Evolutionary conservation across 2,329 filamentous ascomycete species (phyloP).

Genomic region (Hypocrella siamensis): DNA sequence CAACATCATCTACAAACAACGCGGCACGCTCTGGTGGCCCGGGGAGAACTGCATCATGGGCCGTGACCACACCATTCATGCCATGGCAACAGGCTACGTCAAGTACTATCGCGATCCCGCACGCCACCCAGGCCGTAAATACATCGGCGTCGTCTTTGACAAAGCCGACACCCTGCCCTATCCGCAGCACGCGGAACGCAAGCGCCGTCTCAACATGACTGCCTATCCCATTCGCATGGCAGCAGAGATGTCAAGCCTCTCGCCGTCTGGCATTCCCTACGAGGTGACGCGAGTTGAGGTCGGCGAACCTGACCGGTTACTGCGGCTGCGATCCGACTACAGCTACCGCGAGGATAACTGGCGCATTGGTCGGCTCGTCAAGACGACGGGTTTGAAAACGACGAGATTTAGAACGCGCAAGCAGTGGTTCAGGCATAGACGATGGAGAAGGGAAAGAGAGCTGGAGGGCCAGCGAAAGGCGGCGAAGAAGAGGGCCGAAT

Average conservation of each 20-base stretch:
- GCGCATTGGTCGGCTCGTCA: conserved; percentile 38
- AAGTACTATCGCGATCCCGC: conserved; percentile 89
- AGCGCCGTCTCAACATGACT: conserved; percentile 62
- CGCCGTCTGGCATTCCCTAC: conserved; percentile 33
- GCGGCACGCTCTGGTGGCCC: conserved; percentile 85
- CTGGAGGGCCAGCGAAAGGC: conserved; percentile 25
- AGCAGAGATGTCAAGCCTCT: conserved; percentile 22
- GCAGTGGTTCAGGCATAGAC: conserved; percentile 27
- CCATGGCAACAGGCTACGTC: conserved; percentile 74
- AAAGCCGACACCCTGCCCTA: conserved; percentile 68
- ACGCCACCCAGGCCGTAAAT: conserved; percentile 73
- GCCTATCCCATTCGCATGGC: conserved; percentile 28
- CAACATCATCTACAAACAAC: conserved; percentile 96
- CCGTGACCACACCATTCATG: conserved; percentile 90
- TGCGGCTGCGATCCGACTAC: conserved; percentile 37
- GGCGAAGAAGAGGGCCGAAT: conserved; percentile 16
- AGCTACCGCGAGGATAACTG: conserved; percentile 46
- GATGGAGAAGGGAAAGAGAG: conserved; percentile 26
- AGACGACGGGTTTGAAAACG: conserved; percentile 32
- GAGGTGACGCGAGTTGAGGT: conserved; percentile 25
- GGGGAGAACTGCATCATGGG: conserved; percentile 94
- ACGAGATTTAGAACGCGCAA: conserved; percentile 35
- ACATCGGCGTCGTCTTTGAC: conserved; percentile 85
- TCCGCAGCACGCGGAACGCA: conserved; percentile 55
- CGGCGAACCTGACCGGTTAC: conserved; percentile 28